Percentiles rank a stretch among this genome's conserved stretches.
phyloP scores from a whole-genome alignment of 2,329 filamentous ascomycete genomes.

The Immersiporthe knoxdaviesiana region DNA sequence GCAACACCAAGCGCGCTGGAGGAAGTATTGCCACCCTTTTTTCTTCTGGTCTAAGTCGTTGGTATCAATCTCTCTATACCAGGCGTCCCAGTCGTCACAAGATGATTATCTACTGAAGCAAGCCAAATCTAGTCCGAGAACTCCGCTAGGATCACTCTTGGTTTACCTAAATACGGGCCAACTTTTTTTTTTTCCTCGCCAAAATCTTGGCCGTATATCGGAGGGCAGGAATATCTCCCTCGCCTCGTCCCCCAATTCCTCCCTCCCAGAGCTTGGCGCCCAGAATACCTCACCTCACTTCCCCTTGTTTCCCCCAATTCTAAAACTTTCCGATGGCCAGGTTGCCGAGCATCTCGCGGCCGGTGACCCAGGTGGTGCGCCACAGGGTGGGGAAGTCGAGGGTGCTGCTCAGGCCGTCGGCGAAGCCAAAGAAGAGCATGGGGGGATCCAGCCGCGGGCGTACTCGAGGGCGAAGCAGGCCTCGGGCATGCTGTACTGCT shows the following conservation, averaged over 20 bases:
- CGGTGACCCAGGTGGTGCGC: conserved; percentile 76
- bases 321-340: conserved; percentile 72
- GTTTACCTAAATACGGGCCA: background rate
- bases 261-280: background rate
- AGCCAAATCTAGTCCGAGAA: background rate
- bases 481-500: conserved; percentile 80
- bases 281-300: no score
- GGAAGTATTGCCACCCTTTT: background rate
- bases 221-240: background rate
- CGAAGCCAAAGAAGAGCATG: conserved; percentile 89
- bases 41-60: background rate
- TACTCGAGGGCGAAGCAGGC: conserved; percentile 82
- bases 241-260: background rate
- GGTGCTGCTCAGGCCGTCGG: conserved; percentile 78
- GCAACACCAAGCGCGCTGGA: background rate
- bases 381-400: conserved; percentile 85
- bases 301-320: conserved; percentile 25
- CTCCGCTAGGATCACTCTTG: background rate
- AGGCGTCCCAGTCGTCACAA: background rate
- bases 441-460: conserved; percentile 89
- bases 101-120: background rate
- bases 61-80: background rate
- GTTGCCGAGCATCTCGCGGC: conserved; percentile 74
- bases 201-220: background rate
- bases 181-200: no score